Conservation (phyloP, 1,284 basidiomycete genomes). For the Caloboletus inedulis region DNA sequence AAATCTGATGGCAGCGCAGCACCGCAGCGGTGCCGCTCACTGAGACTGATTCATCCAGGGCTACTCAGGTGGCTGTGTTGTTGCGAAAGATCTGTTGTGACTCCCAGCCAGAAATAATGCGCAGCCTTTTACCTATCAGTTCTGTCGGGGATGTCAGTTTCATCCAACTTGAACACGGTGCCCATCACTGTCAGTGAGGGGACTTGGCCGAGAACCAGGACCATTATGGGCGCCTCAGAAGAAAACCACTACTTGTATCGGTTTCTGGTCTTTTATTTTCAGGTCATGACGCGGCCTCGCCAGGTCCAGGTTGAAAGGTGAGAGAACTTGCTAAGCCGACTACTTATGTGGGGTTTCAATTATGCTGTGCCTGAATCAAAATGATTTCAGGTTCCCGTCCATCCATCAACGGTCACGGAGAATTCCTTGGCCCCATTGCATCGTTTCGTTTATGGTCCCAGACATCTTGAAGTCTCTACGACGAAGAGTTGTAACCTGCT, state of each 20-base stretch:
- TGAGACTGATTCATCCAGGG: background rate
- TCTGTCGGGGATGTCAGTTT: background rate
- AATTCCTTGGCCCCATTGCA: background rate
- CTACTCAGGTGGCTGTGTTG: constrained; percentile 10
- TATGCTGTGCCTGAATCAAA: background rate
- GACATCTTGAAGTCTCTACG: background rate
- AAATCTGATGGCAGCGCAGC: background rate
- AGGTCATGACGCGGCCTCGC: background rate
- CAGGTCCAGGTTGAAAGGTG: background rate
- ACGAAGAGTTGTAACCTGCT: background rate
- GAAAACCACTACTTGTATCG: background rate
- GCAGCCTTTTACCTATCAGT: background rate
- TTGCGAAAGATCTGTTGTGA: background rate
- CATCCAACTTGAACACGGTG: background rate
- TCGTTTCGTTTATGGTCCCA: background rate
- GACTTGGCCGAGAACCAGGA: background rate
- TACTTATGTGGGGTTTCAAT: background rate
- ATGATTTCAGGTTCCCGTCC: background rate
- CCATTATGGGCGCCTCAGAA: too few relatives aligned
- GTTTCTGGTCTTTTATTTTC: background rate
- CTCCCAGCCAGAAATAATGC: background rate
- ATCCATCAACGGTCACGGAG: background rate
- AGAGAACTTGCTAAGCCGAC: background rate
- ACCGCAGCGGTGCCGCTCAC: constrained; percentile 2
- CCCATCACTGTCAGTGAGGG: background rate